A percentile compares a stretch with the other conserved stretches of the same genome.
Evolutionary conservation across 768 basidiomycete species (phyloP).

Genomic region (Leccinum rimulosum): DNA sequence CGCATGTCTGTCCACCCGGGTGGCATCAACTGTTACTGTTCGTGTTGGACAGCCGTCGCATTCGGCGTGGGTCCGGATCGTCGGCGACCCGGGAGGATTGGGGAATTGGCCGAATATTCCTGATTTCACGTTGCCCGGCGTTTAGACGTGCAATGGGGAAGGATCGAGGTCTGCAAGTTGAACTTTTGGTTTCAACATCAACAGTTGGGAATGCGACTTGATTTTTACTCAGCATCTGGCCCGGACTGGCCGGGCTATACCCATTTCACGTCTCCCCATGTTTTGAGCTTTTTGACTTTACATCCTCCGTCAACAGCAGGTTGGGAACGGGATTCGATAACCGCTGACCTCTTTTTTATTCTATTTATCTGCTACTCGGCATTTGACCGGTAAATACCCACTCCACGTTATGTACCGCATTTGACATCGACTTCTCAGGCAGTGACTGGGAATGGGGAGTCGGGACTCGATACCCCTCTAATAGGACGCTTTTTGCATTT

Average conservation of each 20-base stretch:
- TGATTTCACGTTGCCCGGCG: constrained; percentile 66
- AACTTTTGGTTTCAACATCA: too few species aligned
- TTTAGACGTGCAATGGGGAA: constrained; percentile 28
- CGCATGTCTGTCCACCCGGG: constrained; percentile 65
- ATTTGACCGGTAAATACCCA: not conserved
- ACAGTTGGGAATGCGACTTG: too few species aligned
- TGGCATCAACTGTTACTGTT: constrained; percentile 65
- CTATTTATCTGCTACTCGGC: not conserved
- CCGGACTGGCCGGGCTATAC: too few species aligned
- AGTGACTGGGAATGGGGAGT: too few species aligned
- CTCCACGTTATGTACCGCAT: too few species aligned
- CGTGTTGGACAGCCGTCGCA: constrained; percentile 73
- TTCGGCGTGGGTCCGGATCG: constrained; percentile 73
- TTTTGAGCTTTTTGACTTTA: not conserved
- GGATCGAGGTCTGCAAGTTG: too few species aligned
- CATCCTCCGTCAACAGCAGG: not conserved
- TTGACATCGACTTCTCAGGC: too few species aligned
- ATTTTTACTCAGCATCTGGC: too few species aligned
- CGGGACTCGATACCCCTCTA: not conserved
- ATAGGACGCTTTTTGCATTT: not conserved
- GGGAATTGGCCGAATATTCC: constrained; percentile 70
- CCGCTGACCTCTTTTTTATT: not conserved
- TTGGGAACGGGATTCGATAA: not conserved
- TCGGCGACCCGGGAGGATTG: constrained; percentile 62
- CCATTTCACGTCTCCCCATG: not conserved